These are phyloP conservation scores for Bacterosira constricta DNA, from an alignment of 108 stramenopile species.

Conservation along the genomic window DNA sequence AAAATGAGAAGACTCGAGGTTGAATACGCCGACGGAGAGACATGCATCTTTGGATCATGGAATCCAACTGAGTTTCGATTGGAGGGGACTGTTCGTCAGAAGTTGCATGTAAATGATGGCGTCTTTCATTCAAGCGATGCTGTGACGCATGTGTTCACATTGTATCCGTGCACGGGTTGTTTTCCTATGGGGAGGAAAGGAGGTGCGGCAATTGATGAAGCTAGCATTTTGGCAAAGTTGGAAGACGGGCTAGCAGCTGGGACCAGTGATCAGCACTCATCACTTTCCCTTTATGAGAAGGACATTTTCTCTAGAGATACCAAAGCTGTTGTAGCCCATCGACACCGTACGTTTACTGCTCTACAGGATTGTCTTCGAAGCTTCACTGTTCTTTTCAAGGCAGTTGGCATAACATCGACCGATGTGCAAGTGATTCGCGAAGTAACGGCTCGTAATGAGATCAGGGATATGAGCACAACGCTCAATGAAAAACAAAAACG, in stretches of 20 bases:
- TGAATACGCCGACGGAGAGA: constrained; percentile 41
- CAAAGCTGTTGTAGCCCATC: not conserved
- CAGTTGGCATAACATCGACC: not conserved
- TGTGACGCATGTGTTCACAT: constrained; percentile 39
- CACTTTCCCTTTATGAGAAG: not conserved
- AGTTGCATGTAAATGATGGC: constrained; percentile 24
- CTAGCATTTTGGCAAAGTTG: not conserved
- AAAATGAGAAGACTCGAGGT: not conserved
- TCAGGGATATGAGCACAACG: not conserved
- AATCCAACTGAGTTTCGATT: constrained; percentile 11
- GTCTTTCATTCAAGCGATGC: constrained; percentile 29
- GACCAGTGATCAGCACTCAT: not conserved
- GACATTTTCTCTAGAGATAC: constrained; percentile 7
- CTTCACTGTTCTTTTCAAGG: not conserved
- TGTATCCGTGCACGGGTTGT: constrained; percentile 24
- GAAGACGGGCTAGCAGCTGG: not conserved
- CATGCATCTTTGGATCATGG: constrained; percentile 28
- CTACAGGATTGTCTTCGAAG: not conserved
- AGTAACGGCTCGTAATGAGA: not conserved
- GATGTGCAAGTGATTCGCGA: not conserved
- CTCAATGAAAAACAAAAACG: not conserved
- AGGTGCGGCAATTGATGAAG: not conserved
- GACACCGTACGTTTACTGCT: not conserved
- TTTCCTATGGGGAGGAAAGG: constrained; percentile 3
- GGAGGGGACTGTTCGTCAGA: constrained; percentile 30